phyloP scores from a whole-genome alignment of 805 yeast species.

The Ogataea pignaliae region DNA sequence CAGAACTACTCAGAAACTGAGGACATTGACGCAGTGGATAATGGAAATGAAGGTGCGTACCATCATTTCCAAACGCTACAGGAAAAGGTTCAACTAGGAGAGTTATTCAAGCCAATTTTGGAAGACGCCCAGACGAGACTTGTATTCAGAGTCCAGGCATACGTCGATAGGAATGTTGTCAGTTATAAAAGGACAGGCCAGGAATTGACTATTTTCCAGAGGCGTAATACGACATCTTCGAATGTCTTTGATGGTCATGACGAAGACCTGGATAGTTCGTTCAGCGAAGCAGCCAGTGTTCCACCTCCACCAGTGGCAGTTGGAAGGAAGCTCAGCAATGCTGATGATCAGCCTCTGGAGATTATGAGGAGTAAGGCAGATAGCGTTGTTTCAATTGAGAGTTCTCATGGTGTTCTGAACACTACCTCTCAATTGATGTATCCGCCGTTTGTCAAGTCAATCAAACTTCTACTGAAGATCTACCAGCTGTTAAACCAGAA shows the following conservation, averaged over 20 bases:
- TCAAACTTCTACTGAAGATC: slow-evolving; percentile 67
- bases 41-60: slow-evolving; percentile 13
- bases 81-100: slow-evolving; percentile 32
- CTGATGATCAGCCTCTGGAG: slow-evolving; percentile 2
- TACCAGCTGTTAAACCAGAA: slow-evolving; percentile 73
- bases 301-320: background rate
- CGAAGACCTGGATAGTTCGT: slow-evolving; percentile 2
- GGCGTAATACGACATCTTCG: slow-evolving; percentile 16
- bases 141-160: slow-evolving; percentile 72
- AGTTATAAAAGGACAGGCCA: slow-evolving; percentile 62
- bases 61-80: slow-evolving; percentile 14
- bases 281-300: background rate
- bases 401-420: slow-evolving; percentile 3
- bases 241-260: slow-evolving; percentile 1
- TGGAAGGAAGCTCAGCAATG: background rate
- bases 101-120: slow-evolving; percentile 63
- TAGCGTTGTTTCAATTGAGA: slow-evolving; percentile 10
- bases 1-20: slow-evolving; percentile 66
- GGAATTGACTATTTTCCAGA: slow-evolving; percentile 59
- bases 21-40: slow-evolving; percentile 22
- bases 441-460: slow-evolving; percentile 66
- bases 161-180: slow-evolving; percentile 63
- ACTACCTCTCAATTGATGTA: slow-evolving; percentile 33
- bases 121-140: slow-evolving; percentile 77
- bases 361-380: slow-evolving; percentile 6